phyloP scores from a whole-genome alignment of 2,329 filamentous ascomycete genomes.

The Penicillium capsulatum region DNA sequence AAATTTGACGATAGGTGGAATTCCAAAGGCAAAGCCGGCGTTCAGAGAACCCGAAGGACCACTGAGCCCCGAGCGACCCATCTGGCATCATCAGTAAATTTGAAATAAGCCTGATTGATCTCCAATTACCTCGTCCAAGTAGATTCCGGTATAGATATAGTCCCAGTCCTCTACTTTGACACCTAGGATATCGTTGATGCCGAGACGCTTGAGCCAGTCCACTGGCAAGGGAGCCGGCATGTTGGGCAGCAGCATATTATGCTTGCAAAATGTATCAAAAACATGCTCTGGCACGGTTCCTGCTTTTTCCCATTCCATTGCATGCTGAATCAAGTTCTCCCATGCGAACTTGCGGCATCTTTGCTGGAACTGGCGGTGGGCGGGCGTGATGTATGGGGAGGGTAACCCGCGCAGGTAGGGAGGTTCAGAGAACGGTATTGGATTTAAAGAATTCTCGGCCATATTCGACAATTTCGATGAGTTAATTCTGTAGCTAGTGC shows the following conservation, averaged over 20 bases:
- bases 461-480: slow-evolving; percentile 11
- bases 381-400: slow-evolving; percentile 65
- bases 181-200: slow-evolving; percentile 63
- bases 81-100: slow-evolving; percentile 40
- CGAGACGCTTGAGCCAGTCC: slow-evolving; percentile 61
- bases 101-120: too few species aligned
- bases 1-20: slow-evolving; percentile 68
- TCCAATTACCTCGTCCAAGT: slow-evolving; percentile 56
- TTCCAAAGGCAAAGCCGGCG: slow-evolving; percentile 67
- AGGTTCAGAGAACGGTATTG: slow-evolving; percentile 68
- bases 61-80: slow-evolving; percentile 60
- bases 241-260: slow-evolving; percentile 67
- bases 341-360: slow-evolving; percentile 63
- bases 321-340: slow-evolving; percentile 58
- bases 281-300: slow-evolving; percentile 62
- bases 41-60: slow-evolving; percentile 64
- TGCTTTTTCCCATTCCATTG: slow-evolving; percentile 65
- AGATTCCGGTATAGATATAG: slow-evolving; percentile 66
- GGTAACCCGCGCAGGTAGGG: slow-evolving; percentile 66
- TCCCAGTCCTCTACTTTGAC: slow-evolving; percentile 70
- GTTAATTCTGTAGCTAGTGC: not conserved
- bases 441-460: slow-evolving; percentile 29
- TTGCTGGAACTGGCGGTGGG: slow-evolving; percentile 64
- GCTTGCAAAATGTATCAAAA: slow-evolving; percentile 59
- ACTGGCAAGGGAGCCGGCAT: slow-evolving; percentile 66